Percentiles rank a stretch among this genome's conserved stretches.
These are phyloP conservation scores for Beverwykella pulmonaria DNA, from an alignment of 495 filamentous ascomycete genomes.

Conservation along the genomic window DNA sequence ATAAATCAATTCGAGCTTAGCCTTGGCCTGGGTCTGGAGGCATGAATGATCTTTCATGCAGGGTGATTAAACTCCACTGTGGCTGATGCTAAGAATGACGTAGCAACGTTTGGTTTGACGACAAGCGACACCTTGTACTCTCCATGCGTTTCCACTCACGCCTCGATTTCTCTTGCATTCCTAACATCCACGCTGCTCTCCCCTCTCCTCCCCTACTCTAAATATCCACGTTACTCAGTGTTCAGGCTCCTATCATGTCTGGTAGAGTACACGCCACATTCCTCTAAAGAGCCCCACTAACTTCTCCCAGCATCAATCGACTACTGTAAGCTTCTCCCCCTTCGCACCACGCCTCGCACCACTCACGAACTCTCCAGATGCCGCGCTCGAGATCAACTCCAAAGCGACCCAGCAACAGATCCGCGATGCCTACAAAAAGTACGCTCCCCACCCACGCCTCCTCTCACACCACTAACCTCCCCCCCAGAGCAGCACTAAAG, in stretches of 20 bases:
- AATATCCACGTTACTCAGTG: neutral
- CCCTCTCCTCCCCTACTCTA: neutral
- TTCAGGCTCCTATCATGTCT: conserved; percentile 16
- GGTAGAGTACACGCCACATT: conserved; percentile 12
- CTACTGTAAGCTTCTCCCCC: conserved; percentile 36
- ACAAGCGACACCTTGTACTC: neutral
- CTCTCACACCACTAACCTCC: neutral
- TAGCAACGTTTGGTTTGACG: neutral
- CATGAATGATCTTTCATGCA: too few species aligned
- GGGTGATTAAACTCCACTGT: too few species aligned
- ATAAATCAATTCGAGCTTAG: too few species aligned
- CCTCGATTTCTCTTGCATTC: neutral
- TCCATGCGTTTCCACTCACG: neutral
- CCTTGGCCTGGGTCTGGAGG: too few species aligned
- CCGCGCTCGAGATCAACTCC: conserved; percentile 70
- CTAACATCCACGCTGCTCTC: neutral
- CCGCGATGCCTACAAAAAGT: conserved; percentile 94
- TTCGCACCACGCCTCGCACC: neutral
- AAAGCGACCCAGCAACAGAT: conserved; percentile 81
- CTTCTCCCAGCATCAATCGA: conserved; percentile 35
- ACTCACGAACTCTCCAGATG: conserved; percentile 44
- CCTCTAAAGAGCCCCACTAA: conserved; percentile 12
- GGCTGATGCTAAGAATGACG: neutral
- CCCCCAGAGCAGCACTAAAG: conserved; percentile 79
- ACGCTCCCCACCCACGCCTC: neutral